Evolutionary conservation across 2,329 filamentous ascomycete species (phyloP), one percentile per base, ranked within the genome.

Genomic region (Penicillium sp.): DNA sequence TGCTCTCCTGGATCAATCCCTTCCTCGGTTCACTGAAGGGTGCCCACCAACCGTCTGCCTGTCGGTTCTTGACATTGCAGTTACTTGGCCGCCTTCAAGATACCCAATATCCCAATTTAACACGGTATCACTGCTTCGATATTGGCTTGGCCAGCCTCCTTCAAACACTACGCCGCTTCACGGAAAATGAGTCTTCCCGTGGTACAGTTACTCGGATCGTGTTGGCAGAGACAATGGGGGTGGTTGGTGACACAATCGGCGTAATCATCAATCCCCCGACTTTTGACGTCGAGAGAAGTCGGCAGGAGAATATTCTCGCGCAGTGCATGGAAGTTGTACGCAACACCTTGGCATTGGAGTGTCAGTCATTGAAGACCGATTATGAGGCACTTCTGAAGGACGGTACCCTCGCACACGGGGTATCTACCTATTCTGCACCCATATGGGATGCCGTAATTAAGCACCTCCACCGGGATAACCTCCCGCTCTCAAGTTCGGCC

Each of bases 401-500:
- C 21, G 81, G 81, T 43, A 79, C 82, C 43, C 81, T 91, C 21
- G 88, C 88, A 49, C 82, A 87, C 64, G 84, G 89, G 56, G 72
- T 89, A 41, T 84, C 85, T 61, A 85, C 87, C 19, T 84, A 90
- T 55, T 93, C 91, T 0, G 81, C 87, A 16, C 82, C 85, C 16
- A 84, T 96, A 41, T 97, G 92, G 88, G 88, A 91, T 61, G 82
- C 85, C 1, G 88, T 92, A 46, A 80, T 90, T 46, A 82, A 87
- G 49, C 84, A 86, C 27, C 81, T 94, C 48, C 82, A 85, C 62
- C 81, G 84, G 29, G 83, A 86, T 34, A 84, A 89, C 63, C 76
- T 88, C n/a, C 81, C 85, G 5, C 78, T 97, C n/a, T 90, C 91
- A 0, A 87, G 84, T 48, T 84, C 85, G 36, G 87, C 93, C 64